Evolutionary conservation across 2,329 filamentous ascomycete species (phyloP), one percentile per base, ranked within the genome.

Genomic region (Penicillium occitanis): DNA sequence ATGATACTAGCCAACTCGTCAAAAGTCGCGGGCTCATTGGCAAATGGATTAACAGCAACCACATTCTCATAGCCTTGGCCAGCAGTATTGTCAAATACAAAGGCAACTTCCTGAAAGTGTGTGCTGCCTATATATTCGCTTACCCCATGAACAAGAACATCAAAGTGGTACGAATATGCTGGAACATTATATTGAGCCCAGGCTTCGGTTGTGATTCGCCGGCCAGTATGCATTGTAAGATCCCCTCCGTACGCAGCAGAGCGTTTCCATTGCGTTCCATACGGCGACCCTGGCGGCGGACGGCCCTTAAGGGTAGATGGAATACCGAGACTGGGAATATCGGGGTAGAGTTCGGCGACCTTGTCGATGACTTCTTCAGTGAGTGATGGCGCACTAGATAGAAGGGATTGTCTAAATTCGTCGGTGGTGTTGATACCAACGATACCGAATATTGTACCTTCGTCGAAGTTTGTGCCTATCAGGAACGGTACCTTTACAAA

Each of bases 401-500:
- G 6, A 6, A 66, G 50, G 1, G 53, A 57, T 2, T 11, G 10
- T 14, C 48, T 57, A 40, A 66, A 63, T 28, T 62, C 50, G 2
- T 30, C 59, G 33, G 50, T 62, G n/a, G 59, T 66, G 33, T 66
- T 66, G 50, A 66, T 58, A 30, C 64, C 64, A 8, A 40, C 2
- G 1, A 58, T 57, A 10, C 59, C 51, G 42, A 93, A 92, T 1
- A 93, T 76, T 0, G 91, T 92, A 19, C 91, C 90, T 76, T 94
- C 91, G 73, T 94, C 91, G 79, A 93, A 90, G 75, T 92, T 90
- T 72, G 92, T 85, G 53, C 91, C 90, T 48, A 90, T 84, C 66
- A 90, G 88, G 73, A 88, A 84, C 1, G 87, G 87, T 0, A 89
- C 84, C n/a, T 83, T 81, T 5, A 87, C 83, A 68, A 86, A 88